phyloP scores from a whole-genome alignment of 345 rosid species.

The Erucastrum elatum region DNA sequence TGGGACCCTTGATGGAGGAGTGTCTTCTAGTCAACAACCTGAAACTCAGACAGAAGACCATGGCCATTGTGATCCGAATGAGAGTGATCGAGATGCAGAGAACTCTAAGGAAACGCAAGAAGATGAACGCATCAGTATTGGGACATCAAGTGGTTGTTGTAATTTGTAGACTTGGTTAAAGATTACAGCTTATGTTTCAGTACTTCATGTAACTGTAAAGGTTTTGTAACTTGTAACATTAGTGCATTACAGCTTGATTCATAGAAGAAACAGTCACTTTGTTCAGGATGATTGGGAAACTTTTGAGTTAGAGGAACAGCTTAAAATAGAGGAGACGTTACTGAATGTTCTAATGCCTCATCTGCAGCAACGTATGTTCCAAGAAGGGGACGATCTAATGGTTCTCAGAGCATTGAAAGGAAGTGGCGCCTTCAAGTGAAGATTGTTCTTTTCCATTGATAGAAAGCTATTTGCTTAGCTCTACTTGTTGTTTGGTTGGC shows the following conservation, averaged over 20 bases:
- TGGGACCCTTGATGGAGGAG: conserved; percentile 9
- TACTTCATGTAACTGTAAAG: conserved; percentile 8
- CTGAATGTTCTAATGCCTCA: conserved; percentile 41
- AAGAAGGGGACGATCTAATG: conserved; percentile 52
- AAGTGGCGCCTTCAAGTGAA: conserved; percentile 43
- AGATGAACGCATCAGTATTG: conserved; percentile 11
- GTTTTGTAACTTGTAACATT: conserved; percentile 29
- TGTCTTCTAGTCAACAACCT: conserved; percentile 17
- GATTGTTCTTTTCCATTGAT: conserved; percentile 72
- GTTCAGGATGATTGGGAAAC: too few species aligned
- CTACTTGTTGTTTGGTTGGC: conserved; percentile 64
- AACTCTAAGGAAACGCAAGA: conserved; percentile 5
- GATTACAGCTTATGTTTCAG: background rate
- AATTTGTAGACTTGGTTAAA: conserved; percentile 27
- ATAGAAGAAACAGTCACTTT: background rate
- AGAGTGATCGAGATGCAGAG: conserved; percentile 5
- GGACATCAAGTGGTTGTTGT: conserved; percentile 26
- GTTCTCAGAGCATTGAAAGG: conserved; percentile 47
- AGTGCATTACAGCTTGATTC: conserved; percentile 19
- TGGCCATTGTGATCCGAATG: background rate
- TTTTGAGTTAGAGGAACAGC: conserved; percentile 50
- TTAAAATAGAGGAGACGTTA: conserved; percentile 49
- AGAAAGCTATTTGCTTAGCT: conserved; percentile 62
- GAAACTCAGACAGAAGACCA: conserved; percentile 24
- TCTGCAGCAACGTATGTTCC: conserved; percentile 36